These are phyloP conservation scores for Aspergillus oerlinghausenensis DNA, from an alignment of 2,329 filamentous ascomycete genomes.

Conservation along the genomic window DNA sequence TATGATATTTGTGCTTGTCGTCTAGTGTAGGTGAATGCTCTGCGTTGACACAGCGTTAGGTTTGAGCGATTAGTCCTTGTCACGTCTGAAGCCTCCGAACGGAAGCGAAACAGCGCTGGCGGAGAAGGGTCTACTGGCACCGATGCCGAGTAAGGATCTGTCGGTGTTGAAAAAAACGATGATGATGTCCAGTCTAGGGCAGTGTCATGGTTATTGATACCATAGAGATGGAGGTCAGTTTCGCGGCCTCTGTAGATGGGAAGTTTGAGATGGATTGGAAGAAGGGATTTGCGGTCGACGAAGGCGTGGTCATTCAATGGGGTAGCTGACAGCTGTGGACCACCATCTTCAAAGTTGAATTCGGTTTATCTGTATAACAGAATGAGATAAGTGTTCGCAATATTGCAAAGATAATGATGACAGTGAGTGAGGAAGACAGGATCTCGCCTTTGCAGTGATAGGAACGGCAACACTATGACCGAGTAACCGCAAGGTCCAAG, in stretches of 20 bases:
- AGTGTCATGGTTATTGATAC: slow-evolving; percentile 37
- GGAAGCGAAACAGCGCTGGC: slow-evolving; percentile 2
- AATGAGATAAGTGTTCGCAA: too few species aligned
- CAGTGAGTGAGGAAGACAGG: too few species aligned
- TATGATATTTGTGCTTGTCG: too few species aligned
- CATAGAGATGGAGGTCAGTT: slow-evolving; percentile 43
- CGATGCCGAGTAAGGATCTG: slow-evolving; percentile 37
- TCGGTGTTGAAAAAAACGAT: slow-evolving; percentile 27
- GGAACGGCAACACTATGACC: too few species aligned
- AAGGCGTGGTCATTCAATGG: slow-evolving; percentile 23
- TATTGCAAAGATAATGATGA: too few species aligned
- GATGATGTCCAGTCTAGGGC: slow-evolving; percentile 27
- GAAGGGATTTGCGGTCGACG: slow-evolving; percentile 30
- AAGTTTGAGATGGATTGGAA: slow-evolving; percentile 25
- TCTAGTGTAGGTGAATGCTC: too few species aligned
- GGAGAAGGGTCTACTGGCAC: slow-evolving; percentile 20
- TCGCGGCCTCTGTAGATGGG: slow-evolving; percentile 22
- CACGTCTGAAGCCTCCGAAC: slow-evolving; percentile 21
- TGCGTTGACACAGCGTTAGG: slow-evolving; percentile 23
- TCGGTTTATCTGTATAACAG: too few species aligned
- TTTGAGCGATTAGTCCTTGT: slow-evolving; percentile 25
- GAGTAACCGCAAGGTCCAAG: too few species aligned
- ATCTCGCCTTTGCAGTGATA: too few species aligned
- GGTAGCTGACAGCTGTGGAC: too few species aligned
- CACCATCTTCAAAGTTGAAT: too few species aligned